Conservation (phyloP, 2,329 filamentous ascomycete genomes). For the Akanthomyces lecanii region DNA sequence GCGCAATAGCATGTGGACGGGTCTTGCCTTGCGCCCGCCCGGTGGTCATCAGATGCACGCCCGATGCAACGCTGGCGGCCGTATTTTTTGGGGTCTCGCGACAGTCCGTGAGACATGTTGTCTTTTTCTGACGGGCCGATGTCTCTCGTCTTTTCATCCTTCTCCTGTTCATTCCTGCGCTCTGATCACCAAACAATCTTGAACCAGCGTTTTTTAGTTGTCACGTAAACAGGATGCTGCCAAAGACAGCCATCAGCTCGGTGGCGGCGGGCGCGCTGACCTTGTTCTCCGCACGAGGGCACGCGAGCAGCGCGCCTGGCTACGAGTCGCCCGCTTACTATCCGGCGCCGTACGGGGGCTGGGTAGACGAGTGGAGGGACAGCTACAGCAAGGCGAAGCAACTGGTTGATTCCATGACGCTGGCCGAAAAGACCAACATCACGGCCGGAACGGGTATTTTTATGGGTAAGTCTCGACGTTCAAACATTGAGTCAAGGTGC, state of each 20-base stretch:
- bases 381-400: slow-evolving; percentile 66
- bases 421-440: slow-evolving; percentile 77
- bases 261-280: neutral
- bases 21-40: neutral
- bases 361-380: slow-evolving; percentile 62
- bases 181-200: neutral
- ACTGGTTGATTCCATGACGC: slow-evolving; percentile 69
- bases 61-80: slow-evolving; percentile 2
- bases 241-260: neutral
- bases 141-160: neutral
- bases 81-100: neutral
- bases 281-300: neutral
- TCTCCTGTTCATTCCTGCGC: neutral
- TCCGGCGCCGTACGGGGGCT: slow-evolving; percentile 68
- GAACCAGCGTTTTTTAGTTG: neutral
- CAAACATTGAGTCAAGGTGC: neutral
- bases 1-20: slow-evolving; percentile 1
- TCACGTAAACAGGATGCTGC: neutral
- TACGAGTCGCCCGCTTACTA: slow-evolving; percentile 57
- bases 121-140: neutral
- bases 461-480: slow-evolving; percentile 50
- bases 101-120: neutral
- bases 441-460: slow-evolving; percentile 66
- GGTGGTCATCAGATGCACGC: slow-evolving; percentile 5
- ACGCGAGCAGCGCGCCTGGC: slow-evolving; percentile 16